These are phyloP conservation scores for Pseudocercospora cruenta DNA, from an alignment of 2,329 filamentous ascomycete genomes.

Conservation along the genomic window DNA sequence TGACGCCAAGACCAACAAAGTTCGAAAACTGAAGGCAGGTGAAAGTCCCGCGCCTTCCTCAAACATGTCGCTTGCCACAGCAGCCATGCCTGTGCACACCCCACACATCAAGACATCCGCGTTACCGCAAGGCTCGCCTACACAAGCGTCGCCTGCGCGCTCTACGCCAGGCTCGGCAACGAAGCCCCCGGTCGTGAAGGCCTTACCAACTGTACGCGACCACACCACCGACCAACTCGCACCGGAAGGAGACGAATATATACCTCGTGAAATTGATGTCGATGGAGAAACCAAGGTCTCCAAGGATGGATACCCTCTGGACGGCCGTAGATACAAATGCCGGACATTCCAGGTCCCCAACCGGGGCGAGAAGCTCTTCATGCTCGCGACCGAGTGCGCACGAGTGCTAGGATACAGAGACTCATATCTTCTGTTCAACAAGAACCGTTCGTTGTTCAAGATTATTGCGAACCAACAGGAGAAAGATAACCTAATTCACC, in stretches of 20 bases:
- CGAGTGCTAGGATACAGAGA: conserved; percentile 91
- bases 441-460: conserved; percentile 94
- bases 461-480: conserved; percentile 96
- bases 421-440: conserved; percentile 98
- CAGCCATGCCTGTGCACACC: conserved; percentile 57
- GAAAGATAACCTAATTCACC: conserved; percentile 92
- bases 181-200: conserved; percentile 81
- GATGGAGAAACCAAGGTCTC: conserved; percentile 94
- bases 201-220: conserved; percentile 90
- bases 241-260: conserved; percentile 86
- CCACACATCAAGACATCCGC: conserved; percentile 58
- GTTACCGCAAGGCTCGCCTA: conserved; percentile 56
- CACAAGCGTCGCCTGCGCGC: conserved; percentile 70
- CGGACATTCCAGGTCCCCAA: conserved; percentile 91
- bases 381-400: conserved; percentile 97
- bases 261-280: conserved; percentile 90
- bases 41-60: conserved; percentile 32
- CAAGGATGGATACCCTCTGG: conserved; percentile 76
- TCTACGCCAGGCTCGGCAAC: conserved; percentile 66
- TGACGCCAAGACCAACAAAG: conserved; percentile 56
- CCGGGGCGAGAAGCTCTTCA: conserved; percentile 91
- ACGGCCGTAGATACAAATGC: conserved; percentile 85
- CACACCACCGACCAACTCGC: conserved; percentile 96
- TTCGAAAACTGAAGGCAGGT: conserved; percentile 33
- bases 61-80: conserved; percentile 54